Evolutionary conservation across 2,329 filamentous ascomycete genomes (phyloP), one percentile per base, ranked within the genome.

Genomic region (Alternaria incomplexa): DNA sequence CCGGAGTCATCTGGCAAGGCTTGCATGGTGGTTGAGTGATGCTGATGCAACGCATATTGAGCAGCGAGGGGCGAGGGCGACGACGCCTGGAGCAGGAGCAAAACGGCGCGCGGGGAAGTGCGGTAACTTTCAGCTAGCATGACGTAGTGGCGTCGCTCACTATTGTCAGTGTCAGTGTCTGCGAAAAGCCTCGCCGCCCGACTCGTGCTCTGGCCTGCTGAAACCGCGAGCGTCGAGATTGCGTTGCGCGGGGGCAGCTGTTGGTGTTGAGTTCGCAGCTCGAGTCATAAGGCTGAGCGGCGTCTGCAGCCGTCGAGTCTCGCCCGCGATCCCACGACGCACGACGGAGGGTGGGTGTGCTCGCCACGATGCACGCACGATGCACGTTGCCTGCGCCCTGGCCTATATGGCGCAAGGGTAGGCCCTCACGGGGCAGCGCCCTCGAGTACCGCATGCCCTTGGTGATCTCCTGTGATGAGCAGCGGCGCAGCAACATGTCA

Each of bases 241-340:
- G 55, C 30, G 48, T 47, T n/a, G 44, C 56, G 30, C 45, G 23
- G 58, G 54, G 44, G 45, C 17, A 45, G 50, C 25, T 59, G 20
- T 60, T 70, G 63, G 58, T 58, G 59, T 63, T 63, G 62, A 51
- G 52, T 63, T 59, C 45, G 61, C 62, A 61, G 67, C 64, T 67
- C 72, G 68, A 69, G 61, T 68, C 70, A 66, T 75, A 78, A 76
- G 76, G 76, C 76, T 78, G 76, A 74, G 67, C 60, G 63, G 56
- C 55, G 46, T 46, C 63, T 63, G 62, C 61, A 62, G 52, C 66
- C 28, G 63, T 69, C 67, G 64, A 72, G 65, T 71, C 65, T 69
- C 68, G 69, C 68, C 65, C 58, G 56, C 57, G 66, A 69, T 68
- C 61, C 61, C 63, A 66, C 62, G 62, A 64, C 56, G 67, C 67